Evolutionary conservation across 192 early-diverging fungal genomes (phyloP).

Genomic region (Radiomyces spectabilis): DNA sequence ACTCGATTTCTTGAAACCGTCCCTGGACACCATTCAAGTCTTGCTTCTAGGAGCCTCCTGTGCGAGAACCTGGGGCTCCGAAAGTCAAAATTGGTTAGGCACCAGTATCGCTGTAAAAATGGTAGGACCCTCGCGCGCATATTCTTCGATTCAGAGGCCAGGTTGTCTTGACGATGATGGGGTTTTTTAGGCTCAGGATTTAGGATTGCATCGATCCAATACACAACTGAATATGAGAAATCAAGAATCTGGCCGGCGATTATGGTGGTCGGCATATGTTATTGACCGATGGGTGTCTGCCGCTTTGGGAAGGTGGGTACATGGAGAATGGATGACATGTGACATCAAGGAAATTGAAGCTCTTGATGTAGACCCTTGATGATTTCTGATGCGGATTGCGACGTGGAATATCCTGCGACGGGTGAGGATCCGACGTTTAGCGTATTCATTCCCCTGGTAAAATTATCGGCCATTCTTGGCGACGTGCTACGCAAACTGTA

Average conservation of each 20-base stretch:
- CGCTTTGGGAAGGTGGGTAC: slow-evolving; percentile 16
- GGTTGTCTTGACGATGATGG: not conserved
- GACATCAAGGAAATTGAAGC: not conserved
- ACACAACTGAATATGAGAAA: not conserved
- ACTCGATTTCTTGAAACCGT: slow-evolving; percentile 15
- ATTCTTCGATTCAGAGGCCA: not conserved
- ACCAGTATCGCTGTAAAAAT: slow-evolving; percentile 25
- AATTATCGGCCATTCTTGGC: slow-evolving; percentile 18
- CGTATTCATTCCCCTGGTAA: slow-evolving; percentile 9
- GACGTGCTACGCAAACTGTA: slow-evolving; percentile 20
- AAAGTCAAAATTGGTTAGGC: slow-evolving; percentile 19
- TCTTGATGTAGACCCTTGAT: slow-evolving; percentile 11
- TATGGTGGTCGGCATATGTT: slow-evolving; percentile 26
- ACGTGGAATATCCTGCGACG: slow-evolving; percentile 14
- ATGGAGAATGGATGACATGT: not conserved
- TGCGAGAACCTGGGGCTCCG: slow-evolving; percentile 4
- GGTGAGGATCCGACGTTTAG: slow-evolving; percentile 5
- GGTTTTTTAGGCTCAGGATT: slow-evolving; percentile 17
- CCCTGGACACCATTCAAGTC: slow-evolving; percentile 17
- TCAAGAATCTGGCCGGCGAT: slow-evolving; percentile 5
- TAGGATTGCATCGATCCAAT: slow-evolving; percentile 26
- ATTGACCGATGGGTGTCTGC: slow-evolving; percentile 25
- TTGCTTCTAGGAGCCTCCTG: slow-evolving; percentile 7
- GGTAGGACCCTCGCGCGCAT: not conserved
- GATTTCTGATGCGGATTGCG: slow-evolving; percentile 27